These are phyloP conservation scores for Hemisphaericaspora nanyangensis DNA, from an alignment of 805 yeast species.

Conservation along the genomic window DNA sequence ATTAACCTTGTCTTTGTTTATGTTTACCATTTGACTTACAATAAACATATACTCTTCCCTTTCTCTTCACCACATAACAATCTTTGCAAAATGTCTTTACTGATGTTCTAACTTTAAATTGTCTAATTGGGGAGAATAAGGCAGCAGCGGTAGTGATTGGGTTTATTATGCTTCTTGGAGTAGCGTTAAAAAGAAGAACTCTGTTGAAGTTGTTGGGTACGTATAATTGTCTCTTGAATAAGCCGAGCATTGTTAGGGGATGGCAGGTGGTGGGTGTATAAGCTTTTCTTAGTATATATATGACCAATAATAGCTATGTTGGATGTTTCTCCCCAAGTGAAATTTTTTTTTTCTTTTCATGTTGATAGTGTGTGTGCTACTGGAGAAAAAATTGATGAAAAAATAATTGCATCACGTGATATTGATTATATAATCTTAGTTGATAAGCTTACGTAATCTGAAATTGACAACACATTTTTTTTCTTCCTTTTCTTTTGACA, in stretches of 20 bases:
- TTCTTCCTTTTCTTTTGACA: too few relatives aligned
- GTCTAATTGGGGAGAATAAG: conserved; percentile 39
- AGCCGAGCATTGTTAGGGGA: conserved; percentile 8
- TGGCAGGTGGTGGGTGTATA: background rate
- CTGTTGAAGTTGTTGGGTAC: conserved; percentile 7
- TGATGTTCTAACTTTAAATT: conserved; percentile 88
- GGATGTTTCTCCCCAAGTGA: too few relatives aligned
- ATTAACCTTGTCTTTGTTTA: conserved; percentile 83
- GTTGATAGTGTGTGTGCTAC: too few relatives aligned
- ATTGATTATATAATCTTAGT: background rate
- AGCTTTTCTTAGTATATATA: too few relatives aligned
- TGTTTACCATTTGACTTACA: conserved; percentile 93
- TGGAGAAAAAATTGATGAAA: too few relatives aligned
- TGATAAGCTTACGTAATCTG: too few relatives aligned
- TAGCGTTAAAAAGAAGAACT: conserved; percentile 6
- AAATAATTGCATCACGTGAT: too few relatives aligned
- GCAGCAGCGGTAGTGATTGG: conserved; percentile 6
- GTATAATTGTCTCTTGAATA: conserved; percentile 15
- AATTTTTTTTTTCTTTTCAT: too few relatives aligned
- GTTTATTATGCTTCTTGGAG: conserved; percentile 10
- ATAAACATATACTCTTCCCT: conserved; percentile 89
- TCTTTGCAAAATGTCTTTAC: conserved; percentile 91
- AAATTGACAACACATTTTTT: too few relatives aligned
- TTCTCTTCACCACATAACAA: conserved; percentile 87
- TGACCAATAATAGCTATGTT: too few relatives aligned